Base-by-base conservation (phyloP, 805 yeast species). In the Wickerhamomyces kurtzmanii region DNA sequence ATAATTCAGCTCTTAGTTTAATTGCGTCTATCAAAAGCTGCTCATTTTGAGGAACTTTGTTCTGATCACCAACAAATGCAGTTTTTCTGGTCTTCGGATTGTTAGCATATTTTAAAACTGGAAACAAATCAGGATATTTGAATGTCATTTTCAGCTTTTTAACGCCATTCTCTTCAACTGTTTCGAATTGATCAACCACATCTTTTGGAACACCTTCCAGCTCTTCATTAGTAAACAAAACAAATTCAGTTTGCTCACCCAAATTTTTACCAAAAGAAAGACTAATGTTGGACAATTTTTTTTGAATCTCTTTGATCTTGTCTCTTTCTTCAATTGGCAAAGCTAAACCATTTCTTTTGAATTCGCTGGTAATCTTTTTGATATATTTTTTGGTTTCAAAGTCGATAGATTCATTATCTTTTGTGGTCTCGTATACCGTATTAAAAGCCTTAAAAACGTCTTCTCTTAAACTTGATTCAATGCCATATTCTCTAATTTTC, bases 121-220 rank as follows among this genome's bases (percentile, higher is more conserved):
- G 93, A 36, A 77, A 58, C 26, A 78, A 51, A 46, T 83, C 94
- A 1, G 94, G 91, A 43, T 79, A 80, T 51, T 84, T 82, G 59
- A 71, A 81, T 3, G 91, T 78, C 62, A 84, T 78, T 45, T 77
- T 77, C 39, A 50, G 59, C 38, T 50, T 55, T 35, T 49, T 51
- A 12, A 55, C 62, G 14, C 59, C 70, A 13, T 57, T 65, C 8
- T 53, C 55, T 20, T 56, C 55, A 15, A 59, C 56, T 31, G 52
- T 55, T 30, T 67, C 78, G 43, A 75, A 77, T 44, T 68, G 79
- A 12, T 62, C 64, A 38, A 80, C 40, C 3, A 71, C 71, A 32
- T 71, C 72, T 22, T 65, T 63, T 3, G 94, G 87, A 23, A 84
- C 79, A 22, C 94, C 94, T 8, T 62, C 68, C 23, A 84, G 60